Evolutionary conservation across 129 eudicot genomes (phyloP), one percentile per base, ranked within the genome.

Genomic region (Rutidosis leptorrhynchoides): DNA sequence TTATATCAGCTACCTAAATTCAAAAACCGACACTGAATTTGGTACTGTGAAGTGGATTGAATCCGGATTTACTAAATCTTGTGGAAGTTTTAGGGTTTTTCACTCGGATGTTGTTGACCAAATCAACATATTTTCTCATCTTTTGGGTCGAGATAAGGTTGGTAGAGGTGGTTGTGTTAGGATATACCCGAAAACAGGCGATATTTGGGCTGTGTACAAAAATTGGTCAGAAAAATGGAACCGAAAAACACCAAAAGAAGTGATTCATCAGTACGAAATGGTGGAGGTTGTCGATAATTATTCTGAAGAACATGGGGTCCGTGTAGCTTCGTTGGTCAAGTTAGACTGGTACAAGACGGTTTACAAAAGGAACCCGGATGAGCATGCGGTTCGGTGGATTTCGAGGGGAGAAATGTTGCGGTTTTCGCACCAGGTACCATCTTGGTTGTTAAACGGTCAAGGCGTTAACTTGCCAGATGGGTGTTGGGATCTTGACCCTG

Each of bases 401-500:
- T 87, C 90, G 1, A 87, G 83, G 76, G 78, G 87, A 72, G 97
- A 90, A 79, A 90, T 90, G 97, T 69, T 87, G 51, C 74, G 96
- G 11, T 87, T 90, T 67, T 84, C 93, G 0, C 97, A 90, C 73
- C 97, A 84, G 74, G 97, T 90, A 9, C 97, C 97, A 2, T 84
- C 87, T 67, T 84, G 79, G 66, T 67, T 80, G 54, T 83, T 90
- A 2, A 70, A 83, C 77, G 90, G 72, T 62, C 74, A 72, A 46
- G 79, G 43, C 30, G 55, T 61, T 20, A 78, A 84, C 58, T 75
- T 90, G 78, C 97, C 97, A 0, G 92, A 84, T 9, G 97, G 87
- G 7, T 90, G 95, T 71, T 90, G 92, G 95, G 97, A 90, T 85
- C 78, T 90, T 40, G 97, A 90, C 70, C 90, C 97, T 33, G 97